phyloP scores from a whole-genome alignment of 2,329 filamentous ascomycete genomes.

The Exophiala phaeomuriformis region DNA sequence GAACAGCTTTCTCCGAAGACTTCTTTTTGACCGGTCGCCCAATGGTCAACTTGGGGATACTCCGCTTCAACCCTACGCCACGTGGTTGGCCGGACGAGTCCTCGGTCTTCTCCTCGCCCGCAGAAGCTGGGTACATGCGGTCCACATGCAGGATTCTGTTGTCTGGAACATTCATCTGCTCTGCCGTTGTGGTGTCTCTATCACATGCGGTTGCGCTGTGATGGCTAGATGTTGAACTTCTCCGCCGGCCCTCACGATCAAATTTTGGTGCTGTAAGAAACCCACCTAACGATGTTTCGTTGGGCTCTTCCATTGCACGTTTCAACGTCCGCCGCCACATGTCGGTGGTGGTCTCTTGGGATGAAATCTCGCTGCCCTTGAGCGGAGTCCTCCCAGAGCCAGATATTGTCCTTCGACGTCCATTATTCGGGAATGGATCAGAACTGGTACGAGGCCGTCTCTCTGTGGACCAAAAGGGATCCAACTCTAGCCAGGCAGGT shows the following conservation, averaged over 20 bases:
- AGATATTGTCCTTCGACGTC: background rate
- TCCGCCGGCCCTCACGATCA: constrained; percentile 19
- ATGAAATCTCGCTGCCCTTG: background rate
- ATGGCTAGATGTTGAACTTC: constrained; percentile 10
- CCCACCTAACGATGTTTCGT: constrained; percentile 9
- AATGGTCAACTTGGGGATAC: background rate
- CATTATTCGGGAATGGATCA: background rate
- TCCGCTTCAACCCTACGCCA: background rate
- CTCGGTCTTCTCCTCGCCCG: too few species aligned
- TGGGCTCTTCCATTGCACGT: constrained; percentile 9
- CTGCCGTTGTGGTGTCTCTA: background rate
- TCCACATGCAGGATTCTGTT: background rate
- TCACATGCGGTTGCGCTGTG: constrained; percentile 5
- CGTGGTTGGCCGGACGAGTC: too few species aligned
- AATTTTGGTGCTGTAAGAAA: constrained; percentile 19
- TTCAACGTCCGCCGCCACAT: constrained; percentile 19
- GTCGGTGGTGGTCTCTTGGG: constrained; percentile 11
- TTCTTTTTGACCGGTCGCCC: background rate
- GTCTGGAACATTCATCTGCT: background rate
- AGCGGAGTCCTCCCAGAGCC: background rate
- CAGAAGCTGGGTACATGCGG: too few species aligned
- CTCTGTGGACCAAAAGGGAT: background rate
- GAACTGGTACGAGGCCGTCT: background rate
- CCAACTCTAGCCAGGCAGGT: background rate
- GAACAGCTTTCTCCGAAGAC: constrained; percentile 1